Percentiles rank a stretch among this genome's conserved stretches.
phyloP scores from a whole-genome alignment of 208 protist species.

The Naegleria lovaniensis region DNA sequence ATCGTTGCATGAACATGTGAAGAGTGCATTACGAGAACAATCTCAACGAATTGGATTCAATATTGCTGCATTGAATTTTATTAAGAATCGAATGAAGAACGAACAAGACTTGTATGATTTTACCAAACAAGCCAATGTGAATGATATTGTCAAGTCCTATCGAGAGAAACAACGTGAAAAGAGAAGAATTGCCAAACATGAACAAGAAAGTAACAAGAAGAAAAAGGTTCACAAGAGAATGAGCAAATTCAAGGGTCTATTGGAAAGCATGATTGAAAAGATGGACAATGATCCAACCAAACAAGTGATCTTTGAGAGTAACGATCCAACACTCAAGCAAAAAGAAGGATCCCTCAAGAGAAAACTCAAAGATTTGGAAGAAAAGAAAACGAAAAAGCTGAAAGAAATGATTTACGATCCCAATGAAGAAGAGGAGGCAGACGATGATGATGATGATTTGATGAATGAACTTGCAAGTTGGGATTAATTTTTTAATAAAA shows the following conservation, averaged over 20 bases:
- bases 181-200: neutral
- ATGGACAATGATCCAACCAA: neutral
- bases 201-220: neutral
- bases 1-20: neutral
- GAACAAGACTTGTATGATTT: neutral
- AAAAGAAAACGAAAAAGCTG: conserved; percentile 11
- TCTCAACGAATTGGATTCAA: neutral
- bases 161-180: neutral
- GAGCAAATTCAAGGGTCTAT: neutral
- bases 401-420: neutral
- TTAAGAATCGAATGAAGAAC: neutral
- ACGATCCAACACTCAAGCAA: neutral
- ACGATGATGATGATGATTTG: neutral
- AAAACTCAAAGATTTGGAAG: neutral
- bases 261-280: neutral
- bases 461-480: neutral
- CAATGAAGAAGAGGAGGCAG: neutral
- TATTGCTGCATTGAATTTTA: neutral
- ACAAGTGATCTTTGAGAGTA: neutral
- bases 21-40: neutral
- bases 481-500: neutral
- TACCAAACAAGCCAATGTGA: neutral
- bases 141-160: neutral
- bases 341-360: neutral
- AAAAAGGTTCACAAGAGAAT: neutral